Conservation (phyloP, 164 flowering plant species). For the Chimonanthus praecox region DNA sequence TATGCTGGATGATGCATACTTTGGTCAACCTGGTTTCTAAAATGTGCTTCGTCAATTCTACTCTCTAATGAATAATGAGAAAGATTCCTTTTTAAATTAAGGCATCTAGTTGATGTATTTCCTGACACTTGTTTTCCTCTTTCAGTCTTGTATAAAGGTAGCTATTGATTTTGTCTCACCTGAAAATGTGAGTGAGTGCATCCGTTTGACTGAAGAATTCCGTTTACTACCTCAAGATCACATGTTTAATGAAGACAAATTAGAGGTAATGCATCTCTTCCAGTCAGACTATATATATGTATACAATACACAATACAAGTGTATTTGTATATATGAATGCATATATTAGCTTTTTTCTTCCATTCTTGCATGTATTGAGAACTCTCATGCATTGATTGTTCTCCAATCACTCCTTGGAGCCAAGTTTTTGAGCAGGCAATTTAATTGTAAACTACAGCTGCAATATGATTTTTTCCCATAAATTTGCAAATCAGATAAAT, state of each 20-base stretch:
- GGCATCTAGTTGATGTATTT: background rate
- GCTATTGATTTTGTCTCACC: conserved; percentile 24
- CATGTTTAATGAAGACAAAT: conserved; percentile 18
- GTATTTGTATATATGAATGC: background rate
- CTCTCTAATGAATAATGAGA: background rate
- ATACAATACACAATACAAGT: too few relatives aligned
- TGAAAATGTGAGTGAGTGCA: conserved; percentile 18
- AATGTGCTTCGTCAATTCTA: background rate
- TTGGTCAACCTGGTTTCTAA: background rate
- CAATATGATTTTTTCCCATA: background rate
- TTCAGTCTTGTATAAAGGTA: conserved; percentile 23
- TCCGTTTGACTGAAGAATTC: conserved; percentile 21
- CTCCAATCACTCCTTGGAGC: background rate
- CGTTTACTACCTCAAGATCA: conserved; percentile 16
- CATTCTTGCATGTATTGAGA: background rate
- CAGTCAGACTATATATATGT: background rate
- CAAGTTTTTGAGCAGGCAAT: background rate
- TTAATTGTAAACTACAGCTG: background rate
- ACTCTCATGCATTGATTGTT: background rate
- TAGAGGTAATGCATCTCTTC: conserved; percentile 9
- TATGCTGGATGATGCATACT: background rate
- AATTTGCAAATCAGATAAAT: background rate
- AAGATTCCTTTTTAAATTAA: background rate
- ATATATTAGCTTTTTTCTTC: background rate
- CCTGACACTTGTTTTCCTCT: background rate